These are phyloP conservation scores for Mediolabrus comicus DNA, from an alignment of 108 stramenopile species.

Conservation along the genomic window DNA sequence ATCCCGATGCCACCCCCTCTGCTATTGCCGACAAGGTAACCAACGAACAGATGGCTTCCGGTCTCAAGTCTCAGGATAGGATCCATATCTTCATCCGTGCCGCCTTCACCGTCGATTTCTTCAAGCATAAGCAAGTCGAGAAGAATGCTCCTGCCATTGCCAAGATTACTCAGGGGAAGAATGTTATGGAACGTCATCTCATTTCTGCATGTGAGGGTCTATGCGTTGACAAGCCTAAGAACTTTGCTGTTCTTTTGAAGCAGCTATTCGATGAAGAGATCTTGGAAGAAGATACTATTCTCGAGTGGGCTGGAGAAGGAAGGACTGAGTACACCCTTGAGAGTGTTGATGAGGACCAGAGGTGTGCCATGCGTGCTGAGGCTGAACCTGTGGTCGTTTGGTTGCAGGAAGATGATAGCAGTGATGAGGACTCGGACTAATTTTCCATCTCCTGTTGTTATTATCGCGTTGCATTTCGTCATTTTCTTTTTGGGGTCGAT, in stretches of 20 bases:
- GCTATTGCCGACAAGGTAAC: slow-evolving; percentile 74
- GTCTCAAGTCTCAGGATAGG: slow-evolving; percentile 89
- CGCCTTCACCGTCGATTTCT: slow-evolving; percentile 75
- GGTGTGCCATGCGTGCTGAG: slow-evolving; percentile 74
- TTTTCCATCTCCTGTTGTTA: neutral
- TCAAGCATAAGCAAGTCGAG: slow-evolving; percentile 81
- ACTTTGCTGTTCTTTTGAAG: slow-evolving; percentile 90
- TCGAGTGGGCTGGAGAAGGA: slow-evolving; percentile 89
- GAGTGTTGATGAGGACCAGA: slow-evolving; percentile 74
- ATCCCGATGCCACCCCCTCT: slow-evolving; percentile 66
- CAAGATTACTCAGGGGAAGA: slow-evolving; percentile 69
- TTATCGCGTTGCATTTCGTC: neutral
- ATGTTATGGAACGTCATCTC: slow-evolving; percentile 83
- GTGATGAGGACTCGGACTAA: slow-evolving; percentile 67
- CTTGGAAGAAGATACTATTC: slow-evolving; percentile 86
- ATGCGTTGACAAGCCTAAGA: slow-evolving; percentile 82
- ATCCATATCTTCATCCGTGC: slow-evolving; percentile 81
- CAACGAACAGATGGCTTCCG: slow-evolving; percentile 94
- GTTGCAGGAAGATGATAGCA: slow-evolving; percentile 87
- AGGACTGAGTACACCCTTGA: slow-evolving; percentile 75
- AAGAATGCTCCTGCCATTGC: slow-evolving; percentile 60
- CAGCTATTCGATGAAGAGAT: slow-evolving; percentile 89
- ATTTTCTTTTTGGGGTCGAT: neutral
- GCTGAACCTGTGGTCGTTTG: slow-evolving; percentile 88
- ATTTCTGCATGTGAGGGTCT: slow-evolving; percentile 77